Evolutionary conservation across 257 asterid genomes (phyloP).

Genomic region (Ocimum tenuiflorum): DNA sequence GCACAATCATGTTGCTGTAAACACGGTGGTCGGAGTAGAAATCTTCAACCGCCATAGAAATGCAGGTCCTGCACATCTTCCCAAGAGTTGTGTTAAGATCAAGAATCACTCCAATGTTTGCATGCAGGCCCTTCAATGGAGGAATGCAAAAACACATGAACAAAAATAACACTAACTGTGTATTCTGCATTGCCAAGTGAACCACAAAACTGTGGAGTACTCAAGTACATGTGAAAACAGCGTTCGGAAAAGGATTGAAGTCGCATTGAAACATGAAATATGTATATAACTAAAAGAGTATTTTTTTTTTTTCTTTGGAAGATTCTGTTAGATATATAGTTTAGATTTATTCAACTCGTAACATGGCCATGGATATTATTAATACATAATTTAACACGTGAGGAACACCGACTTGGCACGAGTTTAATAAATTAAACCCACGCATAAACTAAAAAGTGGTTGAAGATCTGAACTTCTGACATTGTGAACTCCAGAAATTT

Average conservation of each 20-base stretch:
- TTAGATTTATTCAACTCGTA: too few relatives aligned
- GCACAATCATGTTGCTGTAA: not conserved
- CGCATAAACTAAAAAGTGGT: too few relatives aligned
- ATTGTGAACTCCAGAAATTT: too few relatives aligned
- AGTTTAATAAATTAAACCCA: too few relatives aligned
- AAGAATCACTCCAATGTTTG: slow-evolving; percentile 2
- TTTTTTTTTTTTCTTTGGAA: too few relatives aligned
- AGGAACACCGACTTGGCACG: too few relatives aligned
- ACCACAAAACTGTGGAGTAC: not conserved
- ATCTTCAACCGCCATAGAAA: not conserved
- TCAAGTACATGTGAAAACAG: too few relatives aligned
- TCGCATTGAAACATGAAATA: not conserved
- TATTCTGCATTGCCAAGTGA: not conserved
- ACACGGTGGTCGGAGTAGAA: not conserved
- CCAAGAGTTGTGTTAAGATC: not conserved
- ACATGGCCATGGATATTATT: too few relatives aligned
- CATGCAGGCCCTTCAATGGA: not conserved
- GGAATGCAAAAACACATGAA: not conserved
- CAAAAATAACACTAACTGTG: not conserved
- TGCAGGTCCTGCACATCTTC: not conserved
- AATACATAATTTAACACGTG: too few relatives aligned
- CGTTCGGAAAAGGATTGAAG: not conserved
- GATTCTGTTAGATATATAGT: too few relatives aligned
- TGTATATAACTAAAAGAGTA: too few relatives aligned
- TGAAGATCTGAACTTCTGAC: too few relatives aligned